Evolutionary conservation across 2,329 filamentous ascomycete species (phyloP), one percentile per base, ranked within the genome.

Genomic region (Emmonsiellopsis sp.): DNA sequence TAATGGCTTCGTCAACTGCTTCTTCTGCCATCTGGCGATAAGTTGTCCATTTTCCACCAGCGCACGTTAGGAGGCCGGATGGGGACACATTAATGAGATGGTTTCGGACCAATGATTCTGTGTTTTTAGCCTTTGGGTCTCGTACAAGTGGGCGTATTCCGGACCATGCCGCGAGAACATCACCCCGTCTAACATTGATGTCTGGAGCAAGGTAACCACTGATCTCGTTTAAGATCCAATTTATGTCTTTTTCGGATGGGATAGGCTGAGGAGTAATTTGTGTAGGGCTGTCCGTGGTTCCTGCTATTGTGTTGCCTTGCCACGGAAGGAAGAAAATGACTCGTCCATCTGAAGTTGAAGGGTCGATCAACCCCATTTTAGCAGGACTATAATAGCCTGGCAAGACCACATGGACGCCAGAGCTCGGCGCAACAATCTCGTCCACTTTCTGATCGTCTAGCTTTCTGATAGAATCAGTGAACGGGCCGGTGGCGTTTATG

Each of bases 21-120:
- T 94, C 88, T 71, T 95, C 88, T 21, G 88, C 87, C 89, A 95
- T 94, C 70, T 94, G 87, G 53, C 89, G 85, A 72, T 94, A 94
- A 1, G 89, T 94, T 2, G 89, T 94, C 89, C 89, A 94, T 72
- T 95, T 94, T 47, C 89, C 89, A 61, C 89, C 89, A 32, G 88
- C 88, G 64, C 88, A 91, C 36, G 89, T 95, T 59, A 95, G 73
- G 17, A 94, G 78, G 9, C 89, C 89, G 6, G 87, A 88, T 2
- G 79, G 70, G n/a, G 88, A 92, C 49, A 88, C 78, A 56, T 88
- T 85, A 60, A 94, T 81, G 43, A 95, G 77, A 67, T 94, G 89
- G 68, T 91, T 94, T 53, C 89, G 86, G 50, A 94, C 89, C 14
- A 95, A 81, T 31, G 88, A 90, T 70, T 94, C 85, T 0, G 89